Conservation (phyloP, 176 grass and related monocot genomes). For the Echinochloa phyllopogon region DNA sequence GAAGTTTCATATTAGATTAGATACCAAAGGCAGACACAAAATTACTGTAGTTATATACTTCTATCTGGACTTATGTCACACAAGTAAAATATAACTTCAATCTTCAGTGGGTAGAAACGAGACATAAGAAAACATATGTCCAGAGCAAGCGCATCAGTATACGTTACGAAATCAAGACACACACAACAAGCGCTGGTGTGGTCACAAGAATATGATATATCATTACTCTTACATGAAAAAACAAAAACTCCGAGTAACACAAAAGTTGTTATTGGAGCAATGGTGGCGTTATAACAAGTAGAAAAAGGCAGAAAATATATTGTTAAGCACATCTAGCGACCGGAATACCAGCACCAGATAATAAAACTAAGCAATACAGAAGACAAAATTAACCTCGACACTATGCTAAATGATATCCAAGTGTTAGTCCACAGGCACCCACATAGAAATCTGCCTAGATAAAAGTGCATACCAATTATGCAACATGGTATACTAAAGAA, state of each 20-base stretch:
- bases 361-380: constrained; percentile 34
- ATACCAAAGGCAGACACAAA: constrained; percentile 34
- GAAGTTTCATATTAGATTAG: not conserved
- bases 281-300: not conserved
- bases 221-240: constrained; percentile 10
- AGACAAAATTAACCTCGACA: constrained; percentile 17
- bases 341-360: constrained; percentile 22
- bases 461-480: constrained; percentile 4
- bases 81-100: constrained; percentile 25
- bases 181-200: not conserved
- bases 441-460: not conserved
- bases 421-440: not conserved
- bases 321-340: not conserved
- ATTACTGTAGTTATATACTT: constrained; percentile 22
- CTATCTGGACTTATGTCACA: constrained; percentile 15
- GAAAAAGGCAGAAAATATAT: constrained; percentile 9
- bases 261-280: constrained; percentile 3
- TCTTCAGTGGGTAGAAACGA: constrained; percentile 18
- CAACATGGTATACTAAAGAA: not conserved
- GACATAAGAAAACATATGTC: constrained; percentile 8
- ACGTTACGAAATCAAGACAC: not conserved
- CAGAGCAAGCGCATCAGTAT: not conserved
- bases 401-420: constrained; percentile 25
- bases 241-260: constrained; percentile 17
- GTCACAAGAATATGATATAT: constrained; percentile 15